Evolutionary conservation across 2,329 filamentous ascomycete genomes (phyloP), one percentile per base, ranked within the genome.

Genomic region (Achaetomium macrosporum): DNA sequence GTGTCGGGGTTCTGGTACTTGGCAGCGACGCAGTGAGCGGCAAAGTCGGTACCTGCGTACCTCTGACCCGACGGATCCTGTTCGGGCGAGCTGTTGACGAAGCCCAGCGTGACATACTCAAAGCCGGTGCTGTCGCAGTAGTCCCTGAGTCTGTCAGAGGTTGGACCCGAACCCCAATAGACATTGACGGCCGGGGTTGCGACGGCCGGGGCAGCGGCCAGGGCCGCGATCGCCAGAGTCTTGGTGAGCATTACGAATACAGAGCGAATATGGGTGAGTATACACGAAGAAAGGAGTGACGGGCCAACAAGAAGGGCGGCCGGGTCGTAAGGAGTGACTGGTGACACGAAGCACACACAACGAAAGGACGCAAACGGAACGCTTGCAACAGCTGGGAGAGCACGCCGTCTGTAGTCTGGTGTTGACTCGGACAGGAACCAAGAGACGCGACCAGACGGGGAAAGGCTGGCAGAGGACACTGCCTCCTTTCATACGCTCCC

Each of bases 101-200:
- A 73, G 42, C 63, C 67, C 19, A 73, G 61, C 6, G 71, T 73
- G 44, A 73, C 63, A 43, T 67, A 71, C 54, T 73, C 71, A 50
- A 73, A 65, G 36, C 58, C 63, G 15, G 46, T 62, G n/a, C 59
- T 61, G 25, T 64, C 59, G 57, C 71, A 73, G 54, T 63, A 62
- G 5, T 52, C 53, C n/a, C 56, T 42, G 19, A 69, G 63, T 9
- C 60, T 50, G 29, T 53, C 47, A 12, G 30, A 16, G 16, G 53
- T 41, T 6, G 8, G 15, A 30, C 66, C 66, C 2, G 52, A 42
- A 25, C 67, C 67, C 54, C 59, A 68, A 56, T 68, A 68, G 46
- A 67, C 60, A 47, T 67, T 67, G 54, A 68, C 63, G 47, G 50
- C 46, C 20, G 58, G 53, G 39, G 47, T 37, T 20, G 62, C 64